Evolutionary conservation across 192 early-diverging fungal genomes (phyloP).

Genomic region (Podila verticillata): DNA sequence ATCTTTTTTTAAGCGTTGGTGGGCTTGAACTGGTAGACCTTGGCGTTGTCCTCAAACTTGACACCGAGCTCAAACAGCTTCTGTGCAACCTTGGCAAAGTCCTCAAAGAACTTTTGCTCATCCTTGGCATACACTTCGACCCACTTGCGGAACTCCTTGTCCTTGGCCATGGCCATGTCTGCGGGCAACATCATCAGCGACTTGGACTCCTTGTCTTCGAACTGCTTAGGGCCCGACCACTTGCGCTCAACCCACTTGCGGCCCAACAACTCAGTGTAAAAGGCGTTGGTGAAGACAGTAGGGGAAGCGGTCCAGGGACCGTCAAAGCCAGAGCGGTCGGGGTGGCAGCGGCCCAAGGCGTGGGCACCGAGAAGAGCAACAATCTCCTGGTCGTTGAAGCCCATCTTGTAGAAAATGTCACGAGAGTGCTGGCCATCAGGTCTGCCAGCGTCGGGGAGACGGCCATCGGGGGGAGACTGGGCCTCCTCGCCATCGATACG

Average conservation of each 20-base stretch:
- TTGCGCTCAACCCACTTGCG: constrained; percentile 85
- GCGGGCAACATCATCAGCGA: constrained; percentile 77
- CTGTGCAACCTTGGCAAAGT: constrained; percentile 85
- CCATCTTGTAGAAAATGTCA: constrained; percentile 87
- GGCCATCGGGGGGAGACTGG: constrained; percentile 75
- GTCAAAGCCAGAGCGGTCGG: constrained; percentile 78
- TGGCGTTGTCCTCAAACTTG: constrained; percentile 71
- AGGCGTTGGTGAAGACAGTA: constrained; percentile 90
- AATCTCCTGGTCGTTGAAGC: constrained; percentile 74
- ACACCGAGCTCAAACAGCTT: constrained; percentile 93
- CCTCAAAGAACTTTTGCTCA: constrained; percentile 85
- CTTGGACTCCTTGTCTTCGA: constrained; percentile 78
- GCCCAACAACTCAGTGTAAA: constrained; percentile 80
- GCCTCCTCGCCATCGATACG: constrained; percentile 57
- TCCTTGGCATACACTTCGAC: constrained; percentile 92
- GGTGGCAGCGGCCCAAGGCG: constrained; percentile 81
- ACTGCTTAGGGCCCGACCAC: constrained; percentile 89
- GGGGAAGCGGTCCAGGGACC: constrained; percentile 93
- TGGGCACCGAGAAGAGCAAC: constrained; percentile 84
- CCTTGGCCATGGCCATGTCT: constrained; percentile 71
- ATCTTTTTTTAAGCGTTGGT: constrained; percentile 52
- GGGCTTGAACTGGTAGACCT: constrained; percentile 73
- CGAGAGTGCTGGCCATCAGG: constrained; percentile 74
- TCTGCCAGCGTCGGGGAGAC: constrained; percentile 76
- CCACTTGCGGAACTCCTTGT: constrained; percentile 76